These are phyloP conservation scores for Hippophae gyantsensis DNA, from an alignment of 306 rosid species.

Conservation along the genomic window DNA sequence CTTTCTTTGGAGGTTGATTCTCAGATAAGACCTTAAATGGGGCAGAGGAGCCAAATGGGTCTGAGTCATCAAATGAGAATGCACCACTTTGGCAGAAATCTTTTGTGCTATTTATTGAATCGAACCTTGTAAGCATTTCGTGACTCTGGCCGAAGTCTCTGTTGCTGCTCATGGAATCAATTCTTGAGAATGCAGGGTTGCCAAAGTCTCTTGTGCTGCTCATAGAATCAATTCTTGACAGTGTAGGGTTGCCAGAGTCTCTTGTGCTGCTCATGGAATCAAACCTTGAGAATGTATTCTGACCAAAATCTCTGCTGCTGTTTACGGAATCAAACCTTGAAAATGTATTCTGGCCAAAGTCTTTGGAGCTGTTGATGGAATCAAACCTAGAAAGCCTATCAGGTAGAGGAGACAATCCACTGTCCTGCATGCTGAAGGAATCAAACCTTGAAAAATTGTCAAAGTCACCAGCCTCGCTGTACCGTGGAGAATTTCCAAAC, in stretches of 20 bases:
- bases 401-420: constrained; percentile 41
- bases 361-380: constrained; percentile 19
- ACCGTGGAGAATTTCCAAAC: constrained; percentile 77
- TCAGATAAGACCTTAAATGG: constrained; percentile 82
- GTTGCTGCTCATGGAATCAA: constrained; percentile 53
- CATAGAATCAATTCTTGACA: constrained; percentile 58
- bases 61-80: constrained; percentile 68
- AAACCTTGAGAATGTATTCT: constrained; percentile 17
- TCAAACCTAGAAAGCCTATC: constrained; percentile 24
- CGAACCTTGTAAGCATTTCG: constrained; percentile 53
- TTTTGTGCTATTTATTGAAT: constrained; percentile 53
- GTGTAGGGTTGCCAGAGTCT: constrained; percentile 7
- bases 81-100: constrained; percentile 48
- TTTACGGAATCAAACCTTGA: constrained; percentile 53
- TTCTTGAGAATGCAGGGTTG: constrained; percentile 29
- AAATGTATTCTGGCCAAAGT: constrained; percentile 13
- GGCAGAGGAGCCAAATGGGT: constrained; percentile 78
- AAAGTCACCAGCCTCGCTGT: constrained; percentile 85
- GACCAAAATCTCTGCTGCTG: constrained; percentile 52
- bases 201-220: constrained; percentile 52
- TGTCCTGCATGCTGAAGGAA: constrained; percentile 57
- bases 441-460: constrained; percentile 70
- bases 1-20: constrained; percentile 50
- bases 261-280: constrained; percentile 19
- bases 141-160: constrained; percentile 38